Percentiles rank a stretch among this genome's conserved stretches.
phyloP scores from a whole-genome alignment of 495 filamentous ascomycete species.

The Immersiella caudata region DNA sequence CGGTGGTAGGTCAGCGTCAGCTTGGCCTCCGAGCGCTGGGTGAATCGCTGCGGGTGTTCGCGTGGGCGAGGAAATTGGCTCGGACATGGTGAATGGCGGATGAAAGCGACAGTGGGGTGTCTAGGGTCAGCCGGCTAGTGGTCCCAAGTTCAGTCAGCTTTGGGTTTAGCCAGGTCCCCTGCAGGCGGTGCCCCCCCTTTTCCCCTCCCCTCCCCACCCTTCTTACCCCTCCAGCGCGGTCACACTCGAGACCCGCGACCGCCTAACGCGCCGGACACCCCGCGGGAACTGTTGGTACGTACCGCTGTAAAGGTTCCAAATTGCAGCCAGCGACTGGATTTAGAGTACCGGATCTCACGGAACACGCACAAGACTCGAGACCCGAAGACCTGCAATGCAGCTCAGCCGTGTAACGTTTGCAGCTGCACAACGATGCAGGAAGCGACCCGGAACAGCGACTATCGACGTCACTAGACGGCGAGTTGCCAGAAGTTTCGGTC shows the following conservation, averaged over 20 bases:
- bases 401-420: slow-evolving; percentile 23
- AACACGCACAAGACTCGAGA: slow-evolving; percentile 7
- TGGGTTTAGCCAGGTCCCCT: slow-evolving; percentile 15
- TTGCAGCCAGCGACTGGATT: background rate
- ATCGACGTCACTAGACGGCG: slow-evolving; percentile 30
- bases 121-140: slow-evolving; percentile 25
- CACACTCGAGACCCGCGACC: background rate
- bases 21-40: slow-evolving; percentile 38
- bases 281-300: slow-evolving; percentile 3
- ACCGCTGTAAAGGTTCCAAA: background rate
- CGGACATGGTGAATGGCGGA: slow-evolving; percentile 33
- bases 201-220: background rate
- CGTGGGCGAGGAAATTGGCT: slow-evolving; percentile 42
- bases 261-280: background rate
- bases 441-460: slow-evolving; percentile 25
- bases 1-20: slow-evolving; percentile 28
- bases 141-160: background rate
- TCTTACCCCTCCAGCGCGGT: background rate
- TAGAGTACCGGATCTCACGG: slow-evolving; percentile 16
- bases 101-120: slow-evolving; percentile 20
- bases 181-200: background rate
- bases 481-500: slow-evolving; percentile 1
- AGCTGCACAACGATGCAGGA: slow-evolving; percentile 27
- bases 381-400: slow-evolving; percentile 11
- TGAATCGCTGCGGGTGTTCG: slow-evolving; percentile 37